A percentile compares a stretch with the other conserved stretches of the same genome.
Evolutionary conservation across 164 flowering plant species (phyloP).

Genomic region (Magnolia kwangsiensis): DNA sequence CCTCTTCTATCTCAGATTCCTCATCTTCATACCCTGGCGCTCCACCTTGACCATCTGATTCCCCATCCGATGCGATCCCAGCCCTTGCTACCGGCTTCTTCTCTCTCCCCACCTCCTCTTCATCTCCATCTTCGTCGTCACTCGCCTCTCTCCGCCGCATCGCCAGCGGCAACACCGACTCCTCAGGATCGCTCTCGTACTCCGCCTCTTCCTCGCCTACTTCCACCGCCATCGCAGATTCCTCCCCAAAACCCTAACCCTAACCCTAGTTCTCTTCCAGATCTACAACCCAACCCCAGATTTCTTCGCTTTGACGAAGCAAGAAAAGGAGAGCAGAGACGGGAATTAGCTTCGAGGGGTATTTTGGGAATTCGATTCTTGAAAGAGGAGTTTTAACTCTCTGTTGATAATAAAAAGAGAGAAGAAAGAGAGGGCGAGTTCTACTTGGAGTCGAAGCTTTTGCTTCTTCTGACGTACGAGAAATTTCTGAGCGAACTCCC

Average conservation of each 20-base stretch:
- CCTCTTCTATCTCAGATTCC: conserved; percentile 34
- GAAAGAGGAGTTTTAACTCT: too few species aligned
- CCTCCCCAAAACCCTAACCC: conserved; percentile 7
- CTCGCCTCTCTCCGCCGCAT: conserved; percentile 88
- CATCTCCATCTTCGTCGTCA: conserved; percentile 81
- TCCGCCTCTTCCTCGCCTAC: conserved; percentile 60
- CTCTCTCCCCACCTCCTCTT: conserved; percentile 26
- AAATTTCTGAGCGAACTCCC: too few species aligned
- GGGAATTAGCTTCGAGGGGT: not conserved
- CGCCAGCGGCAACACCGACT: conserved; percentile 55
- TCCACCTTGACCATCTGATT: conserved; percentile 82
- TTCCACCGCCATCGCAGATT: conserved; percentile 14
- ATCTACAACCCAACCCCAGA: not conserved
- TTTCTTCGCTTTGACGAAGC: not conserved
- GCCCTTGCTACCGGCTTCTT: conserved; percentile 29
- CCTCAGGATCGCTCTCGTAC: conserved; percentile 97
- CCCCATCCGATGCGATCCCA: conserved; percentile 54
- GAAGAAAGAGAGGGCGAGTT: too few species aligned
- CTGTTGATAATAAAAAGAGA: too few species aligned
- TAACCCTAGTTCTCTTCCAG: not conserved
- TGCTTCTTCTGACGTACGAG: too few species aligned
- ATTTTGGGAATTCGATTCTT: too few species aligned
- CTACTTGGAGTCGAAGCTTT: too few species aligned
- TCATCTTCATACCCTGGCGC: conserved; percentile 67
- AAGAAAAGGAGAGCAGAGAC: not conserved